A percentile compares a stretch with the other conserved stretches of the same genome.
phyloP scores from a whole-genome alignment of 192 early-diverging fungal genomes.

The Entomortierella beljakovae region DNA sequence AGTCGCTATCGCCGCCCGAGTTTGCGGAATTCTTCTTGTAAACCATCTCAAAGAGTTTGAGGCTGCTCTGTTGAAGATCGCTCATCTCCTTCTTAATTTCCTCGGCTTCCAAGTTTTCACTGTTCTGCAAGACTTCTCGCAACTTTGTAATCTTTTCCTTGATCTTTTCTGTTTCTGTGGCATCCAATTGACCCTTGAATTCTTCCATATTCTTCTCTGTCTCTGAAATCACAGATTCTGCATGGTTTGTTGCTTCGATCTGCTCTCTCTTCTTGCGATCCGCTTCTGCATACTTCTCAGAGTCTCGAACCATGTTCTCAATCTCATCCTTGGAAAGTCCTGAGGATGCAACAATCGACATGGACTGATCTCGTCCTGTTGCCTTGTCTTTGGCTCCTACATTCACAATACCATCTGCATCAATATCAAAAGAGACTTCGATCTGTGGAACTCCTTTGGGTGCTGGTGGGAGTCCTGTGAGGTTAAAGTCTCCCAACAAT shows the following conservation, averaged over 20 bases:
- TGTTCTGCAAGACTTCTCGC: conserved; percentile 82
- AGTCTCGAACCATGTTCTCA: conserved; percentile 95
- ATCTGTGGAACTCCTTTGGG: conserved; percentile 98
- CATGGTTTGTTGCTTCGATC: conserved; percentile 95
- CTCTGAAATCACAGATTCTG: conserved; percentile 90
- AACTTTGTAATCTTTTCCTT: conserved; percentile 83
- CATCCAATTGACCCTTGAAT: conserved; percentile 96
- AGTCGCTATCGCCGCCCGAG: background rate
- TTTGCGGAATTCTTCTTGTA: conserved; percentile 86
- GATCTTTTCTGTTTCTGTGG: conserved; percentile 89
- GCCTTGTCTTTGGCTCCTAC: conserved; percentile 97
- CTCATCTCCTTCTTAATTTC: conserved; percentile 88
- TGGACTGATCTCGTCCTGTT: conserved; percentile 94
- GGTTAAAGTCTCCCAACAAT: conserved; percentile 97
- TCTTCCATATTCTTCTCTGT: conserved; percentile 97
- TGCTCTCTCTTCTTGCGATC: conserved; percentile 93
- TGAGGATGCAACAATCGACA: conserved; percentile 96
- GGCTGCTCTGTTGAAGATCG: conserved; percentile 87
- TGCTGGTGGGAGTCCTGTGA: conserved; percentile 93
- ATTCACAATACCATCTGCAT: conserved; percentile 99
- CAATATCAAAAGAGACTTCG: conserved; percentile 99
- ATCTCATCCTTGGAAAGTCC: conserved; percentile 95
- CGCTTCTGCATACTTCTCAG: conserved; percentile 91
- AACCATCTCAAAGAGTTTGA: conserved; percentile 98
- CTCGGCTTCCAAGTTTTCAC: conserved; percentile 78